A percentile compares a stretch with the other conserved stretches of the same genome.
These are phyloP conservation scores for Teunomyces barrocoloradensis DNA, from an alignment of 805 yeast genomes.

Conservation along the genomic window DNA sequence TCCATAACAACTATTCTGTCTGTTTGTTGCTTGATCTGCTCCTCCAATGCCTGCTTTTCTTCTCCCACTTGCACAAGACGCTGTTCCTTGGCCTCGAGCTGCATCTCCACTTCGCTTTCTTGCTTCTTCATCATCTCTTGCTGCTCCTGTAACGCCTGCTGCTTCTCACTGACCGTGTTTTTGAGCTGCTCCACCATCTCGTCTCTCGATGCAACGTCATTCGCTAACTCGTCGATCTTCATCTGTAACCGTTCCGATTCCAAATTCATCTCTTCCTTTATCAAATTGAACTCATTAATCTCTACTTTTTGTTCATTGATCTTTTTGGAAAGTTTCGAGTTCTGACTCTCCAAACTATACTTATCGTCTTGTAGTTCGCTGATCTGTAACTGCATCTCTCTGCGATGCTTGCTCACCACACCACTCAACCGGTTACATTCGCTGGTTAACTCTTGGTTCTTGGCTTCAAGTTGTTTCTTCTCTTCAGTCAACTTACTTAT, in stretches of 20 bases:
- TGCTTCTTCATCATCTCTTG: neutral
- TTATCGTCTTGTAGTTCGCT: constrained; percentile 36
- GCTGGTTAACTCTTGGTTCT: constrained; percentile 42
- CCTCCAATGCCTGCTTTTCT: constrained; percentile 25
- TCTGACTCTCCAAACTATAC: constrained; percentile 39
- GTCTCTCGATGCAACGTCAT: constrained; percentile 11
- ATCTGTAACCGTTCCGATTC: constrained; percentile 41
- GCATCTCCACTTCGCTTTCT: neutral
- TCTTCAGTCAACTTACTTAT: neutral
- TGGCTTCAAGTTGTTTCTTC: constrained; percentile 9
- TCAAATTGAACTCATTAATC: constrained; percentile 39
- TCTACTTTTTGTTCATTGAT: constrained; percentile 40
- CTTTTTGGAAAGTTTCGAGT: constrained; percentile 37
- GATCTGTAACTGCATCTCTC: constrained; percentile 35
- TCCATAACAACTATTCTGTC: constrained; percentile 10
- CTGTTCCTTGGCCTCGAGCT: constrained; percentile 13
- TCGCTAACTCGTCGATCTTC: constrained; percentile 42
- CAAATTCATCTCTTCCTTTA: constrained; percentile 36
- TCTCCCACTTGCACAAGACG: neutral
- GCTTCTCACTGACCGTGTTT: neutral
- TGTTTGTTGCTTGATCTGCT: constrained; percentile 18
- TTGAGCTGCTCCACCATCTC: neutral
- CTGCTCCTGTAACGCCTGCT: neutral
- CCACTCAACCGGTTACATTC: constrained; percentile 54
- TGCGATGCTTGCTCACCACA: constrained; percentile 36